Evolutionary conservation across 805 yeast genomes (phyloP).

Genomic region (Barnettozyma populi): DNA sequence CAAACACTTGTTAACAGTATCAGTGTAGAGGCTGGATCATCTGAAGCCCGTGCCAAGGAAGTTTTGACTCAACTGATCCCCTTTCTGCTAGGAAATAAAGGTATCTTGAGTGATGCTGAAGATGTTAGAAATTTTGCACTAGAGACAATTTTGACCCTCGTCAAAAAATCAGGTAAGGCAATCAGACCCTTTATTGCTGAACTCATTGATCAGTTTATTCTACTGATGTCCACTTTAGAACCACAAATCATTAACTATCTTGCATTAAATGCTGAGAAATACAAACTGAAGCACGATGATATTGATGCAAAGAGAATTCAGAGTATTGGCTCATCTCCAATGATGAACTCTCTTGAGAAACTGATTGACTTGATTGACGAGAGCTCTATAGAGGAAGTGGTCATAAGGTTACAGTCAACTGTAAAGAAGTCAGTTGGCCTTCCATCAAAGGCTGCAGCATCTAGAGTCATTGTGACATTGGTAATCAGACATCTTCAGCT

Average conservation of each 20-base stretch:
- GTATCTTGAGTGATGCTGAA: conserved; percentile 78
- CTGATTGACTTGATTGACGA: conserved; percentile 56
- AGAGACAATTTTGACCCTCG: conserved; percentile 64
- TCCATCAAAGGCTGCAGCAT: conserved; percentile 85
- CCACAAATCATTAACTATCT: conserved; percentile 87
- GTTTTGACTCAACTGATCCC: conserved; percentile 63
- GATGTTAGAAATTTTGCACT: conserved; percentile 76
- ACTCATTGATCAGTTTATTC: conserved; percentile 62
- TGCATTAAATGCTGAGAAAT: conserved; percentile 83
- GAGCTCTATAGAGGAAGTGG: conserved; percentile 29
- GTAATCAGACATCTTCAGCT: conserved; percentile 49
- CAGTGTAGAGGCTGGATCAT: conserved; percentile 37
- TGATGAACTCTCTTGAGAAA: conserved; percentile 80
- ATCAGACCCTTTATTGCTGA: conserved; percentile 63
- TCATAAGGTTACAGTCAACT: conserved; percentile 46
- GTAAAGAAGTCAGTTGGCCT: conserved; percentile 74
- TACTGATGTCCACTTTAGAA: conserved; percentile 79
- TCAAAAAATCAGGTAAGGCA: conserved; percentile 56
- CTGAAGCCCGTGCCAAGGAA: conserved; percentile 36
- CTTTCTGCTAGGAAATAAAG: conserved; percentile 71
- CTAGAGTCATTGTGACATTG: conserved; percentile 63
- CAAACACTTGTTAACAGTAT: conserved; percentile 54
- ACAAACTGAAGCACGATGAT: conserved; percentile 62
- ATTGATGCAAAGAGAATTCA: conserved; percentile 75
- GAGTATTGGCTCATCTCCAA: conserved; percentile 74